These are phyloP conservation scores for Sextonia rubra DNA, from an alignment of 164 flowering plant species.

Conservation along the genomic window DNA sequence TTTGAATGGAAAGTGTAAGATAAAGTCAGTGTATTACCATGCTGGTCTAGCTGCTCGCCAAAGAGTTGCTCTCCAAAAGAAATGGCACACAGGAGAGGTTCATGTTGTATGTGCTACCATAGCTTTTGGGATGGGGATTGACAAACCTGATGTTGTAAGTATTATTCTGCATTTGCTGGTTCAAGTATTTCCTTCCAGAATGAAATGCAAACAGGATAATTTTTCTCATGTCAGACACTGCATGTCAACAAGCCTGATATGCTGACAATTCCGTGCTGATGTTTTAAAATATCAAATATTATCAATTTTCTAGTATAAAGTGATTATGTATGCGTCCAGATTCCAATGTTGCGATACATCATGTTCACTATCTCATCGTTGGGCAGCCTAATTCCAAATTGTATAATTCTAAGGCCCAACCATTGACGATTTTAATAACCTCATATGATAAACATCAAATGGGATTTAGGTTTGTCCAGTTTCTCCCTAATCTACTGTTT, in stretches of 20 bases:
- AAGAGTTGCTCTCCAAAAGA: constrained; percentile 72
- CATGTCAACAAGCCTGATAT: background rate
- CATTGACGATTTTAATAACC: background rate
- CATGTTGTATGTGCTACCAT: constrained; percentile 91
- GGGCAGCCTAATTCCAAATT: background rate
- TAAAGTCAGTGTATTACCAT: constrained; percentile 80
- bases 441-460: background rate
- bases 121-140: constrained; percentile 99
- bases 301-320: background rate
- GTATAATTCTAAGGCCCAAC: background rate
- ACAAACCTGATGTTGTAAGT: constrained; percentile 97
- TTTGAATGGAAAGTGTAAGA: constrained; percentile 67
- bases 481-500: background rate
- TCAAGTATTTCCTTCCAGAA: background rate
- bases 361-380: background rate
- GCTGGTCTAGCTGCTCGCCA: constrained; percentile 87
- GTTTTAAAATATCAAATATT: background rate
- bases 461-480: background rate
- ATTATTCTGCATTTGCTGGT: constrained; percentile 5
- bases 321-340: background rate
- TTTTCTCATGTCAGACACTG: background rate
- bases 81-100: constrained; percentile 86
- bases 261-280: too few species aligned
- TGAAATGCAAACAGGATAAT: too few species aligned
- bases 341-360: background rate